Evolutionary conservation across 306 rosid genomes (phyloP).

Genomic region (Castanea crenata): DNA sequence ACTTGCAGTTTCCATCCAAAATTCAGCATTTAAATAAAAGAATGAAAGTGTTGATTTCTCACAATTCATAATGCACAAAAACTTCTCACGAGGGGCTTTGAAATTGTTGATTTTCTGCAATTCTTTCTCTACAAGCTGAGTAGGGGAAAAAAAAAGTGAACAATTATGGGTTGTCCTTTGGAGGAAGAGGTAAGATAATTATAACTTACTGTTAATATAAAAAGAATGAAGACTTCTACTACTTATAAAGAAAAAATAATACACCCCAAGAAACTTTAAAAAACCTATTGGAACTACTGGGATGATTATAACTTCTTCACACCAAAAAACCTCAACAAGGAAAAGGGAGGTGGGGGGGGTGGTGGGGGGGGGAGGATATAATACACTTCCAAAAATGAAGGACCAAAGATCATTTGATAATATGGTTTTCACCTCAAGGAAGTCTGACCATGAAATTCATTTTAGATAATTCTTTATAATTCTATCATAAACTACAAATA

Average conservation of each 20-base stretch:
- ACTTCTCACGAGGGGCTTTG: constrained; percentile 79
- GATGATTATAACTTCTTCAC: background rate
- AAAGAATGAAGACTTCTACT: background rate
- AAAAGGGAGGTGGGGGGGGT: too few species aligned
- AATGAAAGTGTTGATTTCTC: constrained; percentile 66
- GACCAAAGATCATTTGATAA: background rate
- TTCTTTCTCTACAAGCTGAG: constrained; percentile 73
- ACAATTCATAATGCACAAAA: constrained; percentile 61
- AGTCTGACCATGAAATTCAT: background rate
- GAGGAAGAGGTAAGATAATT: background rate
- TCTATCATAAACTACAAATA: background rate
- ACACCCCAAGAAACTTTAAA: background rate
- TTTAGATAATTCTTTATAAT: background rate
- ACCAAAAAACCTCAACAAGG: too few species aligned
- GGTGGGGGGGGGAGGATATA: too few species aligned
- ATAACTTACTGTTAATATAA: background rate
- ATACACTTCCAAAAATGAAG: too few species aligned
- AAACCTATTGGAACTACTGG: background rate
- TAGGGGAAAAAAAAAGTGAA: constrained; percentile 5
- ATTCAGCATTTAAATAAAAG: background rate
- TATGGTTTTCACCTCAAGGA: background rate
- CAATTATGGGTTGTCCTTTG: background rate
- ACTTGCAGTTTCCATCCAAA: background rate
- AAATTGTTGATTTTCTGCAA: constrained; percentile 59
- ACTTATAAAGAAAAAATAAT: background rate